Conservation (phyloP, 2,329 filamentous ascomycete genomes). For the Neoscytalidium dimidiatum region DNA sequence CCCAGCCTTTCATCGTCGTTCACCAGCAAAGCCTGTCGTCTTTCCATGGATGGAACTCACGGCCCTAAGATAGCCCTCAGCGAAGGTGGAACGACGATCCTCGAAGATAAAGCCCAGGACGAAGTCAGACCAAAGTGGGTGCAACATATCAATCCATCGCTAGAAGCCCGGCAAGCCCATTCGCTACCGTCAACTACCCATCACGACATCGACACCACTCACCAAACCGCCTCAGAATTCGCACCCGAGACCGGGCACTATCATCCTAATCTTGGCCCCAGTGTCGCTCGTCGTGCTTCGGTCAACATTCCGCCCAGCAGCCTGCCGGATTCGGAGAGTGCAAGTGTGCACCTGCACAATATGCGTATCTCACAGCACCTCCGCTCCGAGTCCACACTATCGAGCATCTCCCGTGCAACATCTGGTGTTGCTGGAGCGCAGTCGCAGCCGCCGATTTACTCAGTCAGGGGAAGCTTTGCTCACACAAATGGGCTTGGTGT, state of each 20-base stretch:
- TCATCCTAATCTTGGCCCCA: not conserved
- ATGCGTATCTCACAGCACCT: slow-evolving; percentile 50
- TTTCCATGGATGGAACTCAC: not conserved
- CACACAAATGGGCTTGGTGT: not conserved
- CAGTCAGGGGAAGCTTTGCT: not conserved
- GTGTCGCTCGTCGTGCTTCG: not conserved
- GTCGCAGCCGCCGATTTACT: not conserved
- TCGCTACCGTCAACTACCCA: not conserved
- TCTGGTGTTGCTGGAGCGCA: not conserved
- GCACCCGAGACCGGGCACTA: slow-evolving; percentile 27
- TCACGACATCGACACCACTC: not conserved
- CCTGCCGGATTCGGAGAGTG: not conserved
- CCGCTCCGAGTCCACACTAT: slow-evolving; percentile 34
- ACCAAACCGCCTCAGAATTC: not conserved
- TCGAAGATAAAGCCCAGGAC: not conserved
- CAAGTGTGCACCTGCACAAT: slow-evolving; percentile 40
- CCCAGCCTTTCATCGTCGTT: not conserved
- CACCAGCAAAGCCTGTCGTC: not conserved
- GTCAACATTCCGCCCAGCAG: not conserved
- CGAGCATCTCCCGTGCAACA: not conserved
- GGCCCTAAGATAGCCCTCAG: not conserved
- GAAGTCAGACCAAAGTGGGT: not conserved
- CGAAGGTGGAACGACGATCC: not conserved
- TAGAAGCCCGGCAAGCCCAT: not conserved
- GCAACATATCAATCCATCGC: not conserved